Percentiles rank a stretch among this genome's conserved stretches.
Conservation (phyloP, 768 basidiomycete genomes). For the Lactarius hengduanensis region DNA sequence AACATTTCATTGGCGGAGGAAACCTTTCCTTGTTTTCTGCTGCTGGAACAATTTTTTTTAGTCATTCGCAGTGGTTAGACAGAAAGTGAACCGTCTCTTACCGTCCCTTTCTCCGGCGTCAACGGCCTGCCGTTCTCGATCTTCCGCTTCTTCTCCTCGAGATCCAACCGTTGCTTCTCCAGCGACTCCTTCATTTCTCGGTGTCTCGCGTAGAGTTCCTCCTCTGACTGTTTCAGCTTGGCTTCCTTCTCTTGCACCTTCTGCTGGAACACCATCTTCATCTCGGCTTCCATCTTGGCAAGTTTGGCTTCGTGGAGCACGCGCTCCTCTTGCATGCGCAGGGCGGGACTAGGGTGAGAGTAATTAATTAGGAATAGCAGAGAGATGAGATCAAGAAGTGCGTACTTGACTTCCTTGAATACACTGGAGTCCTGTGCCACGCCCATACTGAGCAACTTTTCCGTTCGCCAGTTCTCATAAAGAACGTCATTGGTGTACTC, state of each 20-base stretch:
- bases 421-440: constrained; percentile 96
- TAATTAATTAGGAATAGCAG: not conserved
- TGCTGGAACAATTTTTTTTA: constrained; percentile 2
- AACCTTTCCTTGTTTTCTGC: constrained; percentile 58
- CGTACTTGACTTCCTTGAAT: constrained; percentile 99
- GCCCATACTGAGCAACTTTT: constrained; percentile 96
- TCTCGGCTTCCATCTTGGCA: constrained; percentile 99
- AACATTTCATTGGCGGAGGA: constrained; percentile 59
- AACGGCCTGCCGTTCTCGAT: constrained; percentile 93
- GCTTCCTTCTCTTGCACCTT: constrained; percentile 99
- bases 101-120: constrained; percentile 90
- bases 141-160: constrained; percentile 98
- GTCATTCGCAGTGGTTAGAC: constrained; percentile 11
- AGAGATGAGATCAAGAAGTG: constrained; percentile 25
- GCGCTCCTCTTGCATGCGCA: constrained; percentile 94
- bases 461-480: constrained; percentile 98
- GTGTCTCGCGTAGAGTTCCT: constrained; percentile 97
- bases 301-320: constrained; percentile 95
- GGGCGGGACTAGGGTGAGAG: constrained; percentile 69
- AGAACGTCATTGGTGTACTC: constrained; percentile 95
- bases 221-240: constrained; percentile 98
- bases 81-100: constrained; percentile 41
- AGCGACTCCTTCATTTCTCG: constrained; percentile 99
- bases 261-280: constrained; percentile 99
- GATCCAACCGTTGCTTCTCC: constrained; percentile 91